Base-by-base conservation (phyloP, 2,329 filamentous ascomycete species). In the Diaporthe sp. region DNA sequence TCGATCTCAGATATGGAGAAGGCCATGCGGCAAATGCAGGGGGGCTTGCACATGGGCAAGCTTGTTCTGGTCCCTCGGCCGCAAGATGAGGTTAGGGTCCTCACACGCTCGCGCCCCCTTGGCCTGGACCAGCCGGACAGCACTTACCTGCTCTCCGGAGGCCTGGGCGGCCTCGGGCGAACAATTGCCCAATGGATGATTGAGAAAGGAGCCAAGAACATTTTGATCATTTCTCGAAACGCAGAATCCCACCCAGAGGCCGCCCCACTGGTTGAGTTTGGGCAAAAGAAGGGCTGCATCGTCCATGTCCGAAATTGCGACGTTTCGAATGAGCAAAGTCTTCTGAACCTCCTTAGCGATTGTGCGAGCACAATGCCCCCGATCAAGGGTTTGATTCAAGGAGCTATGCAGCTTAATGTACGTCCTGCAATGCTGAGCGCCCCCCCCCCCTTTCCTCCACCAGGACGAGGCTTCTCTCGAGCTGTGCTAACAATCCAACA, bases 21-120 rank as follows among this genome's bases (percentile, higher is more conserved):
- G 2, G 83, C 82, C 3, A 82, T 85, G 72, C 77, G 82, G 1
- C 79, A 78, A 28, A 81, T 85, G 81, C 83, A 84, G 67, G 77
- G 73, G 12, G 83, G 83, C 0, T 73, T 77, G 0, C 84, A 84
- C 55, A 80, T 83, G 10, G 84, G 83, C 0, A 86, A 85, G 42
- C 80, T 75, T 19, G 39, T 85, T 9, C 77, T 84, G 3, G 57
- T 80, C 3, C 74, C 77, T 12, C 31, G 28, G 7, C 65, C 31
- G 1, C 25, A 62, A 2, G 74, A 74, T 19, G 15, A 44, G 19
- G 37, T 75, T 59, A 58, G 53, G 2, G 70, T 74, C 3, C 10
- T 17, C n/a, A 42, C 39, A 2, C 51, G 51, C n/a, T 8, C 12
- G 7, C 51, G n/a, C 0, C 1, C 7, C n/a, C 51, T 28, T 13